Evolutionary conservation across 345 rosid species (phyloP).

Genomic region (Gossypium arboreum): DNA sequence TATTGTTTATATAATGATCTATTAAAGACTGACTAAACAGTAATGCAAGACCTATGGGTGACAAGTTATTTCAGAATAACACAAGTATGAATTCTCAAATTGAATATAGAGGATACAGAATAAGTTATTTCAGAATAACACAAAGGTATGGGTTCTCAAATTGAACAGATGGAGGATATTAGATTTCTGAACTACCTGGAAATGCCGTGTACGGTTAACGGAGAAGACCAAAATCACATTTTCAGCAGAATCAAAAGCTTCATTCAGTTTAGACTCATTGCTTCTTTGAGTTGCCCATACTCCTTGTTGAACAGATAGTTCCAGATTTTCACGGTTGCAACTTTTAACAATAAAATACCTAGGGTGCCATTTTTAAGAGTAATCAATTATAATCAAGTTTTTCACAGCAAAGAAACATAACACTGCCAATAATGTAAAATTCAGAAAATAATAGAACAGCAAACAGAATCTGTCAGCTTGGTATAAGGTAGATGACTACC

Average conservation of each 20-base stretch:
- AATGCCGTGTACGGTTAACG: slow-evolving; percentile 93
- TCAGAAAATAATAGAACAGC: neutral
- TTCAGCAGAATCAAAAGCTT: slow-evolving; percentile 88
- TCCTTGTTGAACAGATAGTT: slow-evolving; percentile 97
- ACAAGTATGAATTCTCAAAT: slow-evolving; percentile 1
- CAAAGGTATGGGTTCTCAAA: slow-evolving; percentile 2
- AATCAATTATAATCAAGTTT: neutral
- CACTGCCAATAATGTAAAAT: neutral
- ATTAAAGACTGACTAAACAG: neutral
- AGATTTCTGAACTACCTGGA: slow-evolving; percentile 63
- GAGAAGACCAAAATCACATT: slow-evolving; percentile 92
- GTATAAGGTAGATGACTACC: neutral
- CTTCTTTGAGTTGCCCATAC: slow-evolving; percentile 99
- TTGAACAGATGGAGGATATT: slow-evolving; percentile 16
- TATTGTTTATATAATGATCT: neutral
- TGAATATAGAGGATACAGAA: no score
- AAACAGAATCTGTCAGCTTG: neutral
- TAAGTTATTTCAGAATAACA: neutral
- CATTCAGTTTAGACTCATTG: slow-evolving; percentile 96
- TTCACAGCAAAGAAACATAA: neutral
- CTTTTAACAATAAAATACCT: slow-evolving; percentile 99
- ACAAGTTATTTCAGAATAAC: neutral
- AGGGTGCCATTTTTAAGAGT: slow-evolving; percentile 14
- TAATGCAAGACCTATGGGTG: neutral
- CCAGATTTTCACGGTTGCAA: slow-evolving; percentile 94